Percentiles rank a stretch among this genome's conserved stretches.
These are phyloP conservation scores for Ogataea henricii DNA, from an alignment of 805 yeast genomes.

Conservation along the genomic window DNA sequence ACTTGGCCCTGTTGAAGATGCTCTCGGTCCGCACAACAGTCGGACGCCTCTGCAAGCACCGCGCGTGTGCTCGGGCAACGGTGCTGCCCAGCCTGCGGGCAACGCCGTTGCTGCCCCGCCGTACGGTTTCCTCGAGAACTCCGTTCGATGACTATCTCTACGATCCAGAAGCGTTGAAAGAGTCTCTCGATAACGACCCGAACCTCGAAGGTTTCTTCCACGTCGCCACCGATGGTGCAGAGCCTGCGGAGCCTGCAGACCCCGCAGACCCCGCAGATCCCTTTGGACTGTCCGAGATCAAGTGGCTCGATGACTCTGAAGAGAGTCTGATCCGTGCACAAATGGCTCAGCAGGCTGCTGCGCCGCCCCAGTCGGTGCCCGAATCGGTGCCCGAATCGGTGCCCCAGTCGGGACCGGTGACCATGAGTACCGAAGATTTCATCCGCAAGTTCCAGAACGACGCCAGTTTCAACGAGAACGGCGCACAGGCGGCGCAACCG, in stretches of 20 bases:
- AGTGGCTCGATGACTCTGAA: conserved; percentile 9
- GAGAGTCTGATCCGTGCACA: conserved; percentile 2
- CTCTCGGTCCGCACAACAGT: not conserved
- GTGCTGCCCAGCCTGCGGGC: too few relatives aligned
- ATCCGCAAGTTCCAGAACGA: conserved; percentile 15
- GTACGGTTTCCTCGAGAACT: conserved; percentile 9
- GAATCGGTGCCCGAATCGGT: too few relatives aligned
- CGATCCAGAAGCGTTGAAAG: conserved; percentile 15
- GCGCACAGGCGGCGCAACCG: not conserved
- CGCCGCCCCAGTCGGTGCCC: conserved; percentile 16
- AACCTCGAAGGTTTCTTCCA: conserved; percentile 32
- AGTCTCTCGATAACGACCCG: conserved; percentile 32
- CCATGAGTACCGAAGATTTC: conserved; percentile 27
- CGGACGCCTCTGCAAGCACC: not conserved
- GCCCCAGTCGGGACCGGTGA: conserved; percentile 19
- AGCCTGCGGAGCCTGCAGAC: not conserved
- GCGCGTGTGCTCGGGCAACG: too few relatives aligned
- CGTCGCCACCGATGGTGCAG: not conserved
- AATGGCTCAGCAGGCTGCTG: conserved; percentile 2
- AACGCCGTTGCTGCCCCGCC: too few relatives aligned
- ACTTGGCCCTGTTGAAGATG: too few relatives aligned
- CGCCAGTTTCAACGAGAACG: conserved; percentile 3
- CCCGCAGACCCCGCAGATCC: conserved; percentile 17
- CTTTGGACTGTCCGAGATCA: conserved; percentile 30
- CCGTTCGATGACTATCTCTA: conserved; percentile 23